These are phyloP conservation scores for Corylus americana DNA, from an alignment of 306 rosid genomes.

Conservation along the genomic window DNA sequence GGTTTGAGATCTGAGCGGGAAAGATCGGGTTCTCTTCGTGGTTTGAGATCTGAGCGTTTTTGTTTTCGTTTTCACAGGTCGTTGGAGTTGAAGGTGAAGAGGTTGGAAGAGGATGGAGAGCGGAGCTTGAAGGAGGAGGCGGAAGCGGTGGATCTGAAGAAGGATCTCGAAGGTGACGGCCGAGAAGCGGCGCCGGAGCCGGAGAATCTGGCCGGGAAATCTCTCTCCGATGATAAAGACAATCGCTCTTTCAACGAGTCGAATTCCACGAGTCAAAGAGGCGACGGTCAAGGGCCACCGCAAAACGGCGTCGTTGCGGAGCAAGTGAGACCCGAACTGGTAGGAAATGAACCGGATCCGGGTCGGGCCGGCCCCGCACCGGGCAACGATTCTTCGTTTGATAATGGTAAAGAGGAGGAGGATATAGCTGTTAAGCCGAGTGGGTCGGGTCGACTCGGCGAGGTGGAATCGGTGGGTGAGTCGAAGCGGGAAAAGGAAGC, in stretches of 20 bases:
- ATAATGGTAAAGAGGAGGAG: conserved; percentile 9
- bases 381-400: conserved; percentile 16
- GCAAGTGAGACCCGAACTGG: conserved; percentile 24
- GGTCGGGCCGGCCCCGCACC: conserved; percentile 17
- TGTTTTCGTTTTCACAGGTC: conserved; percentile 45
- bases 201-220: conserved; percentile 22
- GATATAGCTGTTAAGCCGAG: conserved; percentile 1
- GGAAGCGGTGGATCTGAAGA: conserved; percentile 11
- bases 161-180: conserved; percentile 19
- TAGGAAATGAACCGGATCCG: conserved; percentile 27
- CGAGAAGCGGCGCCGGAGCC: neutral
- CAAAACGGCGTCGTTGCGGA: conserved; percentile 23
- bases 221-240: conserved; percentile 36
- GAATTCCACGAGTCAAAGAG: conserved; percentile 49
- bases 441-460: conserved; percentile 14
- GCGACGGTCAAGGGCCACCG: conserved; percentile 22
- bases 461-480: conserved; percentile 33
- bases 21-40: neutral
- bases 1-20: conserved; percentile 36
- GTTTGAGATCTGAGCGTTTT: conserved; percentile 35
- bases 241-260: conserved; percentile 58
- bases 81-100: conserved; percentile 59
- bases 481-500: conserved; percentile 27
- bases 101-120: conserved; percentile 50
- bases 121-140: conserved; percentile 23